Percentiles rank a stretch among this genome's conserved stretches.
Evolutionary conservation across 257 asterid species (phyloP).

Genomic region (Jasminum sambac): DNA sequence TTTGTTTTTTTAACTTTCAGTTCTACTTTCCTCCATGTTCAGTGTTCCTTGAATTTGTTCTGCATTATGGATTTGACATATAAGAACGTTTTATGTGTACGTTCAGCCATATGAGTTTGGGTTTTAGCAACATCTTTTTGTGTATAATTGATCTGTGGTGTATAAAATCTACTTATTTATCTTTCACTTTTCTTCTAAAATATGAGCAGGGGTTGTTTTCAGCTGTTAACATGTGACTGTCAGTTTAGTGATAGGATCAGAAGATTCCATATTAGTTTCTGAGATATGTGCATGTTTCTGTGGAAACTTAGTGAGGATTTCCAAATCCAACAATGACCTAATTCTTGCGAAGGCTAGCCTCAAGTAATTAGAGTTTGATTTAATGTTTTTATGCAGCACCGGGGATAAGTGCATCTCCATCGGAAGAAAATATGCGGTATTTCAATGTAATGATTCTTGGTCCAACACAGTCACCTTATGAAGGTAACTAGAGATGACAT

Average conservation of each 20-base stretch:
- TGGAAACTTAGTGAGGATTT: not conserved
- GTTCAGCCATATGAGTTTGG: not conserved
- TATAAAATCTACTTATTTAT: not conserved
- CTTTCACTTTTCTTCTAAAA: not conserved
- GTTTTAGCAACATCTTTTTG: not conserved
- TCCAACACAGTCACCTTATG: slow-evolving; percentile 97
- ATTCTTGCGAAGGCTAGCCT: not conserved
- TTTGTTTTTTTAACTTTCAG: slow-evolving; percentile 1
- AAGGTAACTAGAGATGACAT: slow-evolving; percentile 51
- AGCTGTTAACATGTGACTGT: not conserved
- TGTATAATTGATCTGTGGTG: not conserved
- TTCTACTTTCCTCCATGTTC: not conserved
- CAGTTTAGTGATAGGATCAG: not conserved
- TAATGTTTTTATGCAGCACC: slow-evolving; percentile 72
- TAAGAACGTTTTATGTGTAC: not conserved
- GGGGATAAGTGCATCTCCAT: slow-evolving; percentile 99
- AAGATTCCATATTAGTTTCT: not conserved
- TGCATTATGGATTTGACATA: not conserved
- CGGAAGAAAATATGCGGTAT: slow-evolving; percentile 96
- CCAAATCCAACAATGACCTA: not conserved
- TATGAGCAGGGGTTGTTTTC: not conserved
- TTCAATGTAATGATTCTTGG: slow-evolving; percentile 99
- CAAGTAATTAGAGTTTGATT: slow-evolving; percentile 12
- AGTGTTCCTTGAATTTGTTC: not conserved
- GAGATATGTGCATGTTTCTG: not conserved